Percentiles rank a stretch among this genome's conserved stretches.
These are phyloP conservation scores for Yarrowia galli DNA, from an alignment of 1,139 yeast species.

Conservation along the genomic window DNA sequence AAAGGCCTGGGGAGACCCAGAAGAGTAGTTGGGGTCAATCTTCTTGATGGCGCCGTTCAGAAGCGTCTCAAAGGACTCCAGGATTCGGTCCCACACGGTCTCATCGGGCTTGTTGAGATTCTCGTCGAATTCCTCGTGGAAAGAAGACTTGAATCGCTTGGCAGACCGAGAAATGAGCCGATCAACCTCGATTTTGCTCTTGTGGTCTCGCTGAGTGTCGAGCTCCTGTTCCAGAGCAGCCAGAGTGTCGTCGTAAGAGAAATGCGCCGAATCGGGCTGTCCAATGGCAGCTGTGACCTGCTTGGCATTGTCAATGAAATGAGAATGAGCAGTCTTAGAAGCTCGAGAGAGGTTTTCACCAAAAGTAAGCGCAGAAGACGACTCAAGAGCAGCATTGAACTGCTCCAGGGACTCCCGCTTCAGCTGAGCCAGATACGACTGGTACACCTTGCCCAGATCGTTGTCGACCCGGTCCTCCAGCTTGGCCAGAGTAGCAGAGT, in stretches of 20 bases:
- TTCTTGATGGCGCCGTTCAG: slow-evolving; percentile 49
- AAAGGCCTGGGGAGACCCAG: not conserved
- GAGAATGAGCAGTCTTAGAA: slow-evolving; percentile 40
- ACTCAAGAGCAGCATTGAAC: slow-evolving; percentile 32
- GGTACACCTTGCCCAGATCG: slow-evolving; percentile 52
- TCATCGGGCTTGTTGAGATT: slow-evolving; percentile 55
- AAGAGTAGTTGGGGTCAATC: slow-evolving; percentile 33
- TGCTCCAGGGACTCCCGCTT: slow-evolving; percentile 14
- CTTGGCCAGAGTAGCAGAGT: slow-evolving; percentile 63
- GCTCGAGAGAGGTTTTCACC: slow-evolving; percentile 42
- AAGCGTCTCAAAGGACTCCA: slow-evolving; percentile 57
- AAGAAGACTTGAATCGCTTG: slow-evolving; percentile 45
- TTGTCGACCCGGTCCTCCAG: slow-evolving; percentile 53
- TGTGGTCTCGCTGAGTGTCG: slow-evolving; percentile 45
- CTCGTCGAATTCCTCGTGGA: slow-evolving; percentile 48
- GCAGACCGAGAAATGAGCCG: slow-evolving; percentile 48
- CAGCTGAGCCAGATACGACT: slow-evolving; percentile 50
- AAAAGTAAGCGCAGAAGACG: slow-evolving; percentile 40
- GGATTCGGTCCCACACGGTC: slow-evolving; percentile 68
- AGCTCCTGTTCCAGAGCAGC: slow-evolving; percentile 47
- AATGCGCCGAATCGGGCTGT: slow-evolving; percentile 41
- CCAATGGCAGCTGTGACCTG: slow-evolving; percentile 46
- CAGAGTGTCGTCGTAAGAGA: slow-evolving; percentile 43
- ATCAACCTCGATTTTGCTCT: slow-evolving; percentile 50
- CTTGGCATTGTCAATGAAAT: slow-evolving; percentile 44